Base-by-base conservation (phyloP, 768 basidiomycete species). In the Boletus tylopilopsis region DNA sequence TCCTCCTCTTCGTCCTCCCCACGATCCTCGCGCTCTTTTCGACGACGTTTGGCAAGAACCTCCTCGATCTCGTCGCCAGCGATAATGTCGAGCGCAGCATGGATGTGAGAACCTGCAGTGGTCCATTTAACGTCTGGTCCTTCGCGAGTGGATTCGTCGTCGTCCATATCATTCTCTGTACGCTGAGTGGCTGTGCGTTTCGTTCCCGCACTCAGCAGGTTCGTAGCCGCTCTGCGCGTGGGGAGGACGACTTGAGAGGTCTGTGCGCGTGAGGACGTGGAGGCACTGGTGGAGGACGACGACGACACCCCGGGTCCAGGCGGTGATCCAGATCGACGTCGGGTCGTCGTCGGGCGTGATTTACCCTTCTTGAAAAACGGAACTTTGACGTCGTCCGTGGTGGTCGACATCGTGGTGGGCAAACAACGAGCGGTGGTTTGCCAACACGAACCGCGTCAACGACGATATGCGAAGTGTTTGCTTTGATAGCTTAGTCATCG, bases 331-430 rank as follows among this genome's bases (percentile, higher is more conserved):
- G 90, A 90, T 22, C 93, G 80, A 60, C 87, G 86, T 32, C 94
- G 80, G 3, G 78, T 67, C 0, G 87, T 88, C 4, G 82, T 76
- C 2, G 93, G 93, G 2, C 92, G 78, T 4, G 84, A 76, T 57
- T 85, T 87, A 34, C 87, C 84, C 63, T 86, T 90, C 72, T 88
- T 95, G 73, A 95, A 91, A 71, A 96, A 94, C 4, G 90, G 84
- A 0, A 95, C 90, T 40, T 76, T 80, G 13, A 77, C 60, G 44
- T 69, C 54, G 43, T 66, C 62, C 22, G 54, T 42, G 41, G 69
- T 55, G 41, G 69, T 55, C 59, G 67, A 64, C 68, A 73, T 73
- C 21, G 50, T 60, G 46, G 49, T 48, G 35, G 35, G 10, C 40
- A 18, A 21, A 12, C 30, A 42, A 46, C 22, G 18, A 40, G 35